Evolutionary conservation across 169 alveolate genomes (phyloP).

Genomic region (Blepharisma undulans): DNA sequence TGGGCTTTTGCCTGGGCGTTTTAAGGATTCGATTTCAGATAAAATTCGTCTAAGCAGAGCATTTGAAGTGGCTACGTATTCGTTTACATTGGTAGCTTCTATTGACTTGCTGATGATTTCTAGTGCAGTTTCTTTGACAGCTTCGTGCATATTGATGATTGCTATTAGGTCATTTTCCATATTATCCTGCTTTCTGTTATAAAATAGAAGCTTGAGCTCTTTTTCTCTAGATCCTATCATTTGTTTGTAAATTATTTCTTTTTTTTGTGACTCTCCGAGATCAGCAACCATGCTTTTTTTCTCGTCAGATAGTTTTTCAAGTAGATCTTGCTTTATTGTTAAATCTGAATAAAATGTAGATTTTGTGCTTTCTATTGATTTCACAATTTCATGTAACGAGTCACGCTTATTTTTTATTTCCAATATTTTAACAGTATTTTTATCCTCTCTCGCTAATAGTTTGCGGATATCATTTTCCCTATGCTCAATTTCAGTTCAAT

Average conservation of each 20-base stretch:
- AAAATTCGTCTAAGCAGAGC: not conserved
- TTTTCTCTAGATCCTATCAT: conserved; percentile 12
- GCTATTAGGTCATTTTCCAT: conserved; percentile 1
- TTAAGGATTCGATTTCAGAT: not conserved
- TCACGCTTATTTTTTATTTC: conserved; percentile 21
- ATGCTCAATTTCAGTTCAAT: not conserved
- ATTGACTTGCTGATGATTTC: not conserved
- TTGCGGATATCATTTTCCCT: conserved; percentile 7
- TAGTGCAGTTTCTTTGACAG: not conserved
- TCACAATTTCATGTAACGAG: not conserved
- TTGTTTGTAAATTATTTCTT: conserved; percentile 26
- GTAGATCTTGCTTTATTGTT: not conserved
- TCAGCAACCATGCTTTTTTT: not conserved
- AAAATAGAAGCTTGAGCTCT: not conserved
- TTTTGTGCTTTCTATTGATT: conserved; percentile 8
- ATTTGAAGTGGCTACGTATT: not conserved
- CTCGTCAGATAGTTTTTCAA: not conserved
- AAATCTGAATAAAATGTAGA: not conserved
- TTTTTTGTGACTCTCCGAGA: not conserved
- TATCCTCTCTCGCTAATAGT: not conserved
- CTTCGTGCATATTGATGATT: not conserved
- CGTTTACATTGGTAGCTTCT: not conserved
- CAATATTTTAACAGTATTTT: not conserved
- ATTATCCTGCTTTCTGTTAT: not conserved
- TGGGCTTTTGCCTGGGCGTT: not conserved